phyloP scores from a whole-genome alignment of 495 filamentous ascomycete genomes.

The Penicillium parvum region DNA sequence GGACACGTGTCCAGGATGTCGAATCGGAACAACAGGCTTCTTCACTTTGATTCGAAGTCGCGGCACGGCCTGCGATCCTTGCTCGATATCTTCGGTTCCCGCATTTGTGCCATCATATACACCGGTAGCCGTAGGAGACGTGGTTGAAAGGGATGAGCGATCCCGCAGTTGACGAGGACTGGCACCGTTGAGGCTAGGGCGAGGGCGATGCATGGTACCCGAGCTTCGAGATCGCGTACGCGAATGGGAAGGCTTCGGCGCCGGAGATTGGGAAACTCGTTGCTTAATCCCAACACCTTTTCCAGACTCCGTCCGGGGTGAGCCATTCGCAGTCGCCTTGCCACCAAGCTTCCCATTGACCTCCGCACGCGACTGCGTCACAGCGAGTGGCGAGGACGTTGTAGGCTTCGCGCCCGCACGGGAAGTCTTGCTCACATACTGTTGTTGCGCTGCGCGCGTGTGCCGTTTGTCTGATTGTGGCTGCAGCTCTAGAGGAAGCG shows the following conservation, averaged over 20 bases:
- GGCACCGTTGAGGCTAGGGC: constrained; percentile 19
- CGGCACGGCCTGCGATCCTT: constrained; percentile 29
- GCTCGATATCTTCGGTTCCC: constrained; percentile 18
- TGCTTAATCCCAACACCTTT: constrained; percentile 23
- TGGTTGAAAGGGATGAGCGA: constrained; percentile 24
- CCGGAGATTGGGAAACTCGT: constrained; percentile 29
- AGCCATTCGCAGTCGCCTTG: constrained; percentile 31
- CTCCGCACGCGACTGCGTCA: constrained; percentile 29
- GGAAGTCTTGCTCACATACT: constrained; percentile 21
- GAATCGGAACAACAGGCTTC: constrained; percentile 47
- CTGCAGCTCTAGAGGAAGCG: constrained; percentile 64
- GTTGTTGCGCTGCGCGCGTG: constrained; percentile 43
- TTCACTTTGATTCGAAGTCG: constrained; percentile 50
- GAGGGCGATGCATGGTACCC: constrained; percentile 15
- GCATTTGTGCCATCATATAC: constrained; percentile 6
- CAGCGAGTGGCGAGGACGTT: constrained; percentile 34
- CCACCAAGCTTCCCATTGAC: constrained; percentile 32
- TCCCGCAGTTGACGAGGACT: constrained; percentile 24
- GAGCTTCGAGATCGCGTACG: constrained; percentile 35
- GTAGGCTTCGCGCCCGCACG: constrained; percentile 21
- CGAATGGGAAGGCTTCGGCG: constrained; percentile 24
- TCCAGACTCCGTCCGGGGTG: constrained; percentile 23
- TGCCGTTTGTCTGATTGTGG: constrained; percentile 60
- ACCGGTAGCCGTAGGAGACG: constrained; percentile 9
- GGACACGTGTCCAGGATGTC: constrained; percentile 49